Percentiles rank a stretch among this genome's conserved stretches.
phyloP scores from a whole-genome alignment of 169 alveolate species.

The Miamiensis avidus region DNA sequence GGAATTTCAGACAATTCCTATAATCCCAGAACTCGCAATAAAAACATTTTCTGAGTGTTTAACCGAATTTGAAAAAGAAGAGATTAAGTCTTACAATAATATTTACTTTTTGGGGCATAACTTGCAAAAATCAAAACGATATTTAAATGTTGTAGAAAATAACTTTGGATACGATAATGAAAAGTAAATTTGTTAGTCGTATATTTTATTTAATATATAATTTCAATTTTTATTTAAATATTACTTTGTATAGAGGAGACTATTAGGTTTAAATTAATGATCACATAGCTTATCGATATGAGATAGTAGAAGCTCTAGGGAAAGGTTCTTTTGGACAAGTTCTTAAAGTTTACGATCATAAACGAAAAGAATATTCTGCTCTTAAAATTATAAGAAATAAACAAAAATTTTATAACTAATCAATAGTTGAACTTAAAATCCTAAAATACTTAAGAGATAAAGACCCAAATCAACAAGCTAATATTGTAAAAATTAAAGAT shows the following conservation, averaged over 20 bases:
- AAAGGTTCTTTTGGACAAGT: conserved; percentile 91
- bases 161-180: background rate
- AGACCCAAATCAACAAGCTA: conserved; percentile 74
- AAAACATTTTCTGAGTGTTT: no score
- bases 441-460: conserved; percentile 57
- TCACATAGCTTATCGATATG: conserved; percentile 87
- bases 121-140: no score
- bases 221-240: no score
- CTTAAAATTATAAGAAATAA: conserved; percentile 85
- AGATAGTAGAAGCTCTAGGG: conserved; percentile 79
- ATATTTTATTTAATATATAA: no score
- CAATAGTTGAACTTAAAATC: conserved; percentile 82
- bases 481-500: conserved; percentile 76
- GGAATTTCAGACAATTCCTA: background rate
- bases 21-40: background rate
- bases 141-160: no score
- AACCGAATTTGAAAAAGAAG: background rate
- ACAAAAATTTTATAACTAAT: conserved; percentile 83
- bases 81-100: background rate
- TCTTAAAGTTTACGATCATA: conserved; percentile 84
- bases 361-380: conserved; percentile 77
- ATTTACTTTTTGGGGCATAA: background rate
- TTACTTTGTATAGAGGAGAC: conserved; percentile 65
- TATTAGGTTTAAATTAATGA: conserved; percentile 68
- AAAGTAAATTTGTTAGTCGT: background rate